These are phyloP conservation scores for Boletus insuetus DNA, from an alignment of 768 basidiomycete genomes.

Conservation along the genomic window DNA sequence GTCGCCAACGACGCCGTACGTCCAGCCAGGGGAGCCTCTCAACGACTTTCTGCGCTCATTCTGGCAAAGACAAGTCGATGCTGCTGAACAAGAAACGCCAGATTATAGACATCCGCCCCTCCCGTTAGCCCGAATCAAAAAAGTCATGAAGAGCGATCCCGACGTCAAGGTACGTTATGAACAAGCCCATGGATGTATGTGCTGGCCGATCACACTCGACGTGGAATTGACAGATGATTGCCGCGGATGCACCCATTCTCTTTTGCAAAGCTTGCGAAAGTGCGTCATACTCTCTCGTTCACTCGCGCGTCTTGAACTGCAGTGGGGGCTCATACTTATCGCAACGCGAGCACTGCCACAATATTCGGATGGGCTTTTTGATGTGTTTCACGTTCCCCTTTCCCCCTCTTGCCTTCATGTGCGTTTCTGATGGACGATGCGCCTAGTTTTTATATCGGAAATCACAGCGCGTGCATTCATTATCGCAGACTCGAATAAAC, in stretches of 20 bases:
- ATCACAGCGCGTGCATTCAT: conserved; percentile 95
- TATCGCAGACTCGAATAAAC: conserved; percentile 92
- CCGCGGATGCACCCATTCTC: conserved; percentile 93
- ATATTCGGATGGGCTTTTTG: too few species aligned
- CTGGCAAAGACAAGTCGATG: conserved; percentile 87
- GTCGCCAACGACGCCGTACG: conserved; percentile 54
- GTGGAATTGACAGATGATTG: conserved; percentile 75
- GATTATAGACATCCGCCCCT: conserved; percentile 87
- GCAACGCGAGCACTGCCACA: conserved; percentile 3
- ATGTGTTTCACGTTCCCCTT: background rate
- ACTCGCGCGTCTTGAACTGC: background rate
- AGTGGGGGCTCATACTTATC: background rate
- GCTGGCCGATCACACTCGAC: background rate
- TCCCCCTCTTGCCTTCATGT: too few species aligned
- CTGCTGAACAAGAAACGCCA: conserved; percentile 83
- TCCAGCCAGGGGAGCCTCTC: conserved; percentile 82
- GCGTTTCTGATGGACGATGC: background rate
- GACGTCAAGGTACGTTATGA: conserved; percentile 79
- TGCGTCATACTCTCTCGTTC: conserved; percentile 41
- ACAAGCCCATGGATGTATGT: background rate
- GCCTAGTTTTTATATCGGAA: conserved; percentile 91
- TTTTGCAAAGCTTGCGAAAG: conserved; percentile 99
- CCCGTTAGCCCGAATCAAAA: conserved; percentile 95
- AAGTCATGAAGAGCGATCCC: conserved; percentile 98
- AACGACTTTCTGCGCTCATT: conserved; percentile 83